A percentile compares a stretch with the other conserved stretches of the same genome.
Conservation (phyloP, 2,329 filamentous ascomycete genomes). For the Curvularia eragrostidis region DNA sequence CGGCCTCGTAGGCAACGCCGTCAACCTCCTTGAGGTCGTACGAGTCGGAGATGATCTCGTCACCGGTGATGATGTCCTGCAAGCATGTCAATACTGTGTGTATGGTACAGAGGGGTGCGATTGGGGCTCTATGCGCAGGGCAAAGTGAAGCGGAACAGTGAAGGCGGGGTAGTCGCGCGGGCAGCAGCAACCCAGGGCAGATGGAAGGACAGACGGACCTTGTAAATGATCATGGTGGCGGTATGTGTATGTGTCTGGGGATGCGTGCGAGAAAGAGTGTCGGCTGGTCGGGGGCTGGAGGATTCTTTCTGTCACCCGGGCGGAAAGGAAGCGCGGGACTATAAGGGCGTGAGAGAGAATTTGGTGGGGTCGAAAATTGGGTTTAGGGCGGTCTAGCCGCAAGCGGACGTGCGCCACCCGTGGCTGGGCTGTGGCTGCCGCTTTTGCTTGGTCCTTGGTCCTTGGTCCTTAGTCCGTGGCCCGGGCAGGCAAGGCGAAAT, state of each 20-base stretch:
- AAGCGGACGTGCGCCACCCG: conserved; percentile 6
- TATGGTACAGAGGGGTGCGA: conserved; percentile 3
- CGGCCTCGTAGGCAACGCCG: conserved; percentile 83
- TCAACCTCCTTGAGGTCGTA: conserved; percentile 83
- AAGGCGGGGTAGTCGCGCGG: conserved; percentile 39
- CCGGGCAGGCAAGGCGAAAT: conserved; percentile 14
- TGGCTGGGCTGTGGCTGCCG: conserved; percentile 2
- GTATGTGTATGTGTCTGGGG: conserved; percentile 14
- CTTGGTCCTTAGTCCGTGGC: no score
- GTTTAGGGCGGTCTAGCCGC: conserved; percentile 15
- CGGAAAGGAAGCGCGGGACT: conserved; percentile 26
- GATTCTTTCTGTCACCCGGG: conserved; percentile 23
- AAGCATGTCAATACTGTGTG: conserved; percentile 19
- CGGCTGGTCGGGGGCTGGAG: conserved; percentile 19
- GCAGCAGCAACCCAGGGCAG: conserved; percentile 23
- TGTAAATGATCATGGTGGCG: conserved; percentile 63
- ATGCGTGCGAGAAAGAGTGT: conserved; percentile 19
- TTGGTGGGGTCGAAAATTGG: conserved; percentile 41
- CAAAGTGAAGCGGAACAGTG: conserved; percentile 23
- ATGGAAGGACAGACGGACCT: conserved; percentile 51
- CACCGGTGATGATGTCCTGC: conserved; percentile 85
- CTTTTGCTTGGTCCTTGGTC: no score
- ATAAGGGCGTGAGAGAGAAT: conserved; percentile 27
- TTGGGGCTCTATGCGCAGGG: conserved; percentile 10
- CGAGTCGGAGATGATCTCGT: conserved; percentile 97